Conservation (phyloP, 2,329 filamentous ascomycete species). For the Knufia fluminis region DNA sequence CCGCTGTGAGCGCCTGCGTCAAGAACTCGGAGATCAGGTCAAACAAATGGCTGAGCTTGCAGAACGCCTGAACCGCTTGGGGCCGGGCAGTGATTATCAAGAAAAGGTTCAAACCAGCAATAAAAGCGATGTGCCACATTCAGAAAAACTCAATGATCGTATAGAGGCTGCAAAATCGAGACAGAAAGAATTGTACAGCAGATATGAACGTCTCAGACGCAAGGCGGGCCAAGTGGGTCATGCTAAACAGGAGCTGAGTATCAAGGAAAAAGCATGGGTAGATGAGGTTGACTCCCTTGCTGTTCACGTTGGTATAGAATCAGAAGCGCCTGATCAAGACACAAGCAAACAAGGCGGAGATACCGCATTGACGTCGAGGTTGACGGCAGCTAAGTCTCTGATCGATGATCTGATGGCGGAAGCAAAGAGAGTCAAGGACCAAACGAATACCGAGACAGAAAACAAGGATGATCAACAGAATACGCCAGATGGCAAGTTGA, state of each 20-base stretch:
- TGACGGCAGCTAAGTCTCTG: conserved; percentile 32
- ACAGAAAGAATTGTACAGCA: conserved; percentile 32
- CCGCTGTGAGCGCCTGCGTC: conserved; percentile 40
- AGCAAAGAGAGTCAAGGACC: not conserved
- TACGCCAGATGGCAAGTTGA: not conserved
- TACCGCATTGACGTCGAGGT: conserved; percentile 27
- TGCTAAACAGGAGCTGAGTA: conserved; percentile 36
- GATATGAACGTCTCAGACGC: conserved; percentile 37
- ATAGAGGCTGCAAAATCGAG: conserved; percentile 32
- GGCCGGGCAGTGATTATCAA: conserved; percentile 31
- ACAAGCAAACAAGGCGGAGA: conserved; percentile 12
- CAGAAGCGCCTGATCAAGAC: conserved; percentile 17
- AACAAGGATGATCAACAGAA: not conserved
- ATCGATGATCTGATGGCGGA: not conserved
- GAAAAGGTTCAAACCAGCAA: conserved; percentile 20
- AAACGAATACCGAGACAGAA: not conserved
- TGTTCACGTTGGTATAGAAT: conserved; percentile 26
- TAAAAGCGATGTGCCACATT: conserved; percentile 23
- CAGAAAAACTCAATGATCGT: conserved; percentile 28
- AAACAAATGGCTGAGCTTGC: conserved; percentile 37
- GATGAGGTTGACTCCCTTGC: conserved; percentile 35
- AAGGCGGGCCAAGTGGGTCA: conserved; percentile 31
- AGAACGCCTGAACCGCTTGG: conserved; percentile 36
- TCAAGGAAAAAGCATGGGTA: conserved; percentile 39
- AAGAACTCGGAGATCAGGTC: conserved; percentile 40